Percentiles rank a stretch among this genome's conserved stretches.
Conservation (phyloP, 805 yeast species). For the Saccharomyces eubayanus region DNA sequence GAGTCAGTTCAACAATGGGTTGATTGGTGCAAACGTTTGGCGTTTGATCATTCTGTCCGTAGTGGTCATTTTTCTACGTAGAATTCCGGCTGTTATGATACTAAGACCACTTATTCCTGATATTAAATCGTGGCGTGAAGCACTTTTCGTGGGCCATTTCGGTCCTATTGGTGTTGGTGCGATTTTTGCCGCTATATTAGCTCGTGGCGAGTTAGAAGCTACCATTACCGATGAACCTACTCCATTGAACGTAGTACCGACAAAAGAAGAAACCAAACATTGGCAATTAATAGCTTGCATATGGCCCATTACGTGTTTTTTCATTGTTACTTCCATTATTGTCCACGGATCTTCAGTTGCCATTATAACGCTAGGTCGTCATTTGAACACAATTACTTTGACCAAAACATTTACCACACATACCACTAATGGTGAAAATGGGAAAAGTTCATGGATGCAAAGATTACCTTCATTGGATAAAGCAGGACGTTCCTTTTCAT, state of each 20-base stretch:
- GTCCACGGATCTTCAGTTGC: conserved; percentile 92
- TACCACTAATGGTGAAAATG: conserved; percentile 46
- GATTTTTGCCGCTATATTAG: conserved; percentile 71
- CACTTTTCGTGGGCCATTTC: conserved; percentile 87
- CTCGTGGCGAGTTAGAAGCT: conserved; percentile 61
- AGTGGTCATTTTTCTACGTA: conserved; percentile 62
- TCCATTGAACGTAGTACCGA: conserved; percentile 46
- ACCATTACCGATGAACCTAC: conserved; percentile 43
- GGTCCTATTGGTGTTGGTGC: conserved; percentile 98
- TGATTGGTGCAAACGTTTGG: conserved; percentile 67
- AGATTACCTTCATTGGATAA: conserved; percentile 73
- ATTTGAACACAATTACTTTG: conserved; percentile 84
- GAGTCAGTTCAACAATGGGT: conserved; percentile 58
- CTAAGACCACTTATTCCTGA: conserved; percentile 79
- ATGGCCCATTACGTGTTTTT: conserved; percentile 80
- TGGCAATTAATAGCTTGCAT: conserved; percentile 53
- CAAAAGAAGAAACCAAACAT: conserved; percentile 37
- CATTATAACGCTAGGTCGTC: conserved; percentile 64
- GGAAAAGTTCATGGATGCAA: conserved; percentile 66
- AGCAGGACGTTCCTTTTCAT: conserved; percentile 62
- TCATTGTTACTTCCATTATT: conserved; percentile 71
- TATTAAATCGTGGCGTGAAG: conserved; percentile 86
- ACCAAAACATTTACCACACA: conserved; percentile 81
- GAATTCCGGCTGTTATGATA: conserved; percentile 73
- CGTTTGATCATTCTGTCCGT: conserved; percentile 67